phyloP scores from a whole-genome alignment of 495 filamentous ascomycete species.

The Penicillium longicatenatum region DNA sequence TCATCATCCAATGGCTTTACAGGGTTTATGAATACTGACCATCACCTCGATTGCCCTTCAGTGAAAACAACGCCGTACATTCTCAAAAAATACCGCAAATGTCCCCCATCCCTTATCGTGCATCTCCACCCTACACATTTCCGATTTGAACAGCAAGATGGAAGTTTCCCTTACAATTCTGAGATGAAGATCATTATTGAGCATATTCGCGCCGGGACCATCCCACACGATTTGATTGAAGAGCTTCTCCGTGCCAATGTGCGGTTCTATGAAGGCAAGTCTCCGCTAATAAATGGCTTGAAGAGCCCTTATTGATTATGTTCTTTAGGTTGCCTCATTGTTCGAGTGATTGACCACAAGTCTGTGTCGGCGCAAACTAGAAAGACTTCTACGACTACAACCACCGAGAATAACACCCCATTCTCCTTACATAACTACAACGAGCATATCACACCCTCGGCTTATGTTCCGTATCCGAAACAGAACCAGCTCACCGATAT shows the following conservation, averaged over 20 bases:
- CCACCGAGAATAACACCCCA: conserved; percentile 63
- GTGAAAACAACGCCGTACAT: conserved; percentile 75
- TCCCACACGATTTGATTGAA: conserved; percentile 75
- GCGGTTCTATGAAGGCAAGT: conserved; percentile 83
- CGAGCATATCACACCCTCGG: conserved; percentile 81
- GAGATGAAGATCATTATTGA: conserved; percentile 85
- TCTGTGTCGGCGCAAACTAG: conserved; percentile 58
- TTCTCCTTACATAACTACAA: conserved; percentile 93
- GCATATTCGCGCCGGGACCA: conserved; percentile 65
- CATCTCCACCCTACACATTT: conserved; percentile 86
- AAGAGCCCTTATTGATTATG: not conserved
- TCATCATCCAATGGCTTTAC: conserved; percentile 13
- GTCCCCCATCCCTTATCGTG: conserved; percentile 77
- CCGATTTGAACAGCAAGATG: conserved; percentile 92
- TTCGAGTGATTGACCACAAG: conserved; percentile 84
- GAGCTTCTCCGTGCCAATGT: conserved; percentile 66
- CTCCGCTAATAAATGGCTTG: not conserved
- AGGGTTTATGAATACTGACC: conserved; percentile 7
- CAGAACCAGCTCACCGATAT: conserved; percentile 52
- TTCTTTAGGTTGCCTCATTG: conserved; percentile 77
- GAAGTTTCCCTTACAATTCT: conserved; percentile 85
- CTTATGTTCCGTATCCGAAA: conserved; percentile 78
- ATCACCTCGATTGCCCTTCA: conserved; percentile 25
- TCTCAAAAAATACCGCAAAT: conserved; percentile 75
- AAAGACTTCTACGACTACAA: conserved; percentile 52